Evolutionary conservation across 208 protist species (phyloP), one percentile per base, ranked within the genome.

Genomic region (Crithidia thermophila): DNA sequence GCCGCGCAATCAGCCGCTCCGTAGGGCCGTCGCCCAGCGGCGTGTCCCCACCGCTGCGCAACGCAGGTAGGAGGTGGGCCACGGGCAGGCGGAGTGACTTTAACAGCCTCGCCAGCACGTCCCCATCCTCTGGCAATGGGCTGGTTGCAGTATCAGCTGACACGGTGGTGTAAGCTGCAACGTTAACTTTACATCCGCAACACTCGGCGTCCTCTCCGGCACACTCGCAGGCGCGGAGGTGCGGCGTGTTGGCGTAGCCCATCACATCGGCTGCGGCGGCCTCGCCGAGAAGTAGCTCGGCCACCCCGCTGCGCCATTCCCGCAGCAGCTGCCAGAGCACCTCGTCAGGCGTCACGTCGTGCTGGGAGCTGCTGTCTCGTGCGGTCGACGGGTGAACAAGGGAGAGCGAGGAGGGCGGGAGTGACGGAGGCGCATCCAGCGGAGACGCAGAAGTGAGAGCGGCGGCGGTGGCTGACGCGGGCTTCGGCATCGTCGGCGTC

Each of bases 261-360:
- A 23, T 16, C 16, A 69, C 47, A 23, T 75, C 69, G 20, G 69
- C 69, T 0, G 69, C 69, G 0, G 69, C 69, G 0, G 25, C 59
- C 45, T 75, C 61, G 23, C 69, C 61, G 20, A 75, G 11, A 20
- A 75, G 31, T 11, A 75, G 61, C 69, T 63, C 61, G 16, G 61
- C 69, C 7, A 69, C n/a, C 6, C 37, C 33, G 55, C 61, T 13
- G 62, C 45, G 69, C 33, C 69, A 68, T 45, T 68, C 55, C 20
- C 20, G 61, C 43, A 52, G 49, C 52, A 69, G 61, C 61, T 47
- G 58, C 31, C 42, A 28, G 25, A 74, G 46, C 11, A 49, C 55
- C 33, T 18, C 45, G 4, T 31, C 7, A 4, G 36, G 33, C 8
- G 55, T 3, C 3, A 20, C 47, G 14, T 52, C 40, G 34, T 14